Evolutionary conservation across 257 asterid species (phyloP).

Genomic region (Forsythia viridissima): DNA sequence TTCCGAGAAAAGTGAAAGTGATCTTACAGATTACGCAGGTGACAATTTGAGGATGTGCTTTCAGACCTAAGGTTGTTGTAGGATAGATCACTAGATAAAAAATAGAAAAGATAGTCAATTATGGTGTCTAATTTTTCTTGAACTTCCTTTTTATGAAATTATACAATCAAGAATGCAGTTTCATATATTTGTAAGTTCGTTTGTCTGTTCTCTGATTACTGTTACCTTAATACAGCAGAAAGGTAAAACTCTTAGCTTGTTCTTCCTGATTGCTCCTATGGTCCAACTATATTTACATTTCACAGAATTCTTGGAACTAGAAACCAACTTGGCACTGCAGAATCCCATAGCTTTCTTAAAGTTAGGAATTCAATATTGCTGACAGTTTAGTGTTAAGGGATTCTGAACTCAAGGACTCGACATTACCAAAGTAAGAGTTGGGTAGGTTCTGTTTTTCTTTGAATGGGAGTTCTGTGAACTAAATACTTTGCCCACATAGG

Average conservation of each 20-base stretch:
- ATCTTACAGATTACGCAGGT: conserved; percentile 50
- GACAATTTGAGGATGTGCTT: conserved; percentile 38
- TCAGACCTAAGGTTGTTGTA: conserved; percentile 56
- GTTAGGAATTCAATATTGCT: background rate
- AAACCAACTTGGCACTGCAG: background rate
- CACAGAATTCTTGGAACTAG: background rate
- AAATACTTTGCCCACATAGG: background rate
- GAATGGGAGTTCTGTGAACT: background rate
- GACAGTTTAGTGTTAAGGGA: background rate
- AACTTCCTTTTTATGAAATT: background rate
- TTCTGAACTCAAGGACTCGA: background rate
- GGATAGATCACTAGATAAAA: conserved; percentile 59
- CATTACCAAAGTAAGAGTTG: background rate
- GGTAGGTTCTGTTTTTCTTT: background rate
- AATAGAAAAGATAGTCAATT: conserved; percentile 9
- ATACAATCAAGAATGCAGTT: background rate
- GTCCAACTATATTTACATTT: background rate
- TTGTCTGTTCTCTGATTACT: background rate
- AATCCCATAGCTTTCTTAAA: background rate
- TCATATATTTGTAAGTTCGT: background rate
- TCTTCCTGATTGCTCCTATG: background rate
- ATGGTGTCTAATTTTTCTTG: background rate
- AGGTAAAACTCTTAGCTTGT: background rate
- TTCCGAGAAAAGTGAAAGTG: background rate
- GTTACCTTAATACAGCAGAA: background rate